phyloP scores from a whole-genome alignment of 768 basidiomycete genomes.

The Leccinellum albellum region DNA sequence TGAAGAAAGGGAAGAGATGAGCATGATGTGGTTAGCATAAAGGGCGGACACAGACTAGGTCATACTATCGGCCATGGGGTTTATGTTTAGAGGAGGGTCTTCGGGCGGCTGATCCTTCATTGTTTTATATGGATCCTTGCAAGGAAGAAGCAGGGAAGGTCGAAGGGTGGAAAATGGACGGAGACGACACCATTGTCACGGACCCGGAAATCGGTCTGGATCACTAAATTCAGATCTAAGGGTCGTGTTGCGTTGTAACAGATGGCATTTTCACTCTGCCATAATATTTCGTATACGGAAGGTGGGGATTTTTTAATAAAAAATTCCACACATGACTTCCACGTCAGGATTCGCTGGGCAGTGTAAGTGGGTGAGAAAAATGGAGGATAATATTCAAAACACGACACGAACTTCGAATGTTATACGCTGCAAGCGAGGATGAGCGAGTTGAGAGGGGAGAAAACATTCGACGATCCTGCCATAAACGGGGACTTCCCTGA shows the following conservation, averaged over 20 bases:
- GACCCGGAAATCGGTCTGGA: slow-evolving; percentile 43
- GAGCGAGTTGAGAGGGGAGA: neutral
- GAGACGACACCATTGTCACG: slow-evolving; percentile 38
- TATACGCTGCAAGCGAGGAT: neutral
- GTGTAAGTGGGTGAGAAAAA: slow-evolving; percentile 22
- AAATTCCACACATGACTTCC: slow-evolving; percentile 30
- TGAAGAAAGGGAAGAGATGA: slow-evolving; percentile 24
- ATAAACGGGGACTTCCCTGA: slow-evolving; percentile 18
- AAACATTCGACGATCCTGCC: slow-evolving; percentile 28
- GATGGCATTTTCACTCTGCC: slow-evolving; percentile 39
- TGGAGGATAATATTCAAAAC: slow-evolving; percentile 2
- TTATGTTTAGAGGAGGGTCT: slow-evolving; percentile 36
- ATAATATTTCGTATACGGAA: slow-evolving; percentile 39
- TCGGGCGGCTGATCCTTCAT: slow-evolving; percentile 40
- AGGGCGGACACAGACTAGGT: slow-evolving; percentile 45
- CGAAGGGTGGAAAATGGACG: slow-evolving; percentile 39
- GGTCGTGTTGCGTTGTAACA: slow-evolving; percentile 56
- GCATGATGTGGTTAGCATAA: slow-evolving; percentile 6
- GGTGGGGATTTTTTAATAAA: slow-evolving; percentile 45
- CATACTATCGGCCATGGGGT: slow-evolving; percentile 49
- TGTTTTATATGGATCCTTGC: slow-evolving; percentile 44
- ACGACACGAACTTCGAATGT: slow-evolving; percentile 3
- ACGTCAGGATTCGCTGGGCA: slow-evolving; percentile 25
- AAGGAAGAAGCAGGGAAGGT: slow-evolving; percentile 31
- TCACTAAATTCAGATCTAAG: slow-evolving; percentile 71